Base-by-base conservation (phyloP, 2,329 filamentous ascomycete genomes). In the Aspergillus clavatus region DNA sequence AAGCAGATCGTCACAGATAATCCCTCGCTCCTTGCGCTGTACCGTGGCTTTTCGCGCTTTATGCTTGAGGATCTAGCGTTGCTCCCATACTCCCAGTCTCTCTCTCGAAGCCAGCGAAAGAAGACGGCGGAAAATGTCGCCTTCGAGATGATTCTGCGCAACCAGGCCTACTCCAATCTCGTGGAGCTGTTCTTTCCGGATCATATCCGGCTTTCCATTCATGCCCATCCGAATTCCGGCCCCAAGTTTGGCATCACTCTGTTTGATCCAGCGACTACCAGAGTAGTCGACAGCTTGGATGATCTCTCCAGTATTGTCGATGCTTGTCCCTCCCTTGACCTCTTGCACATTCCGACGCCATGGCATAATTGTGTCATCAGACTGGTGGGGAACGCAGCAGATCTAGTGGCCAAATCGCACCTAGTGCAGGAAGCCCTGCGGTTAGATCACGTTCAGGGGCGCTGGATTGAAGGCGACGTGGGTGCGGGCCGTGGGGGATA, bases 81-180 rank as follows among this genome's bases (percentile, higher is more conserved):
- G 16, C 48, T 50, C 27, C 21, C 46, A 12, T 23, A 26, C 8
- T 55, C 56, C 4, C 35, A 60, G 42, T 47, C 59, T 1, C 36
- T 58, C 11, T 59, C 58, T 37, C 57, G 50, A 21, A 61, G 60
- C 40, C 60, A 67, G 47, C 57, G 58, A 48, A 69, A 68, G 52
- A 68, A 63, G 53, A 56, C 60, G 0, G 58, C 63, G 8, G 52
- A 59, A 22, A 57, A 55, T 19, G 61, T 68, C 5, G 63, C 67
- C 1, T 56, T 61, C 28, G 65, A 68, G 45, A 70, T 68, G 65
- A 63, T 68, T 22, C 24, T 52, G 60, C 62, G 72, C 6, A 75
- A 75, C 50, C 71, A 74, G 46, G 71, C 71, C 7, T 75, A 75
- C 47, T 74, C 72, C 2, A 74, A 74, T 40, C 60, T 75, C 11